A percentile compares a stretch with the other conserved stretches of the same genome.
phyloP scores from a whole-genome alignment of 306 rosid genomes.

The Cucumis cinereus region DNA sequence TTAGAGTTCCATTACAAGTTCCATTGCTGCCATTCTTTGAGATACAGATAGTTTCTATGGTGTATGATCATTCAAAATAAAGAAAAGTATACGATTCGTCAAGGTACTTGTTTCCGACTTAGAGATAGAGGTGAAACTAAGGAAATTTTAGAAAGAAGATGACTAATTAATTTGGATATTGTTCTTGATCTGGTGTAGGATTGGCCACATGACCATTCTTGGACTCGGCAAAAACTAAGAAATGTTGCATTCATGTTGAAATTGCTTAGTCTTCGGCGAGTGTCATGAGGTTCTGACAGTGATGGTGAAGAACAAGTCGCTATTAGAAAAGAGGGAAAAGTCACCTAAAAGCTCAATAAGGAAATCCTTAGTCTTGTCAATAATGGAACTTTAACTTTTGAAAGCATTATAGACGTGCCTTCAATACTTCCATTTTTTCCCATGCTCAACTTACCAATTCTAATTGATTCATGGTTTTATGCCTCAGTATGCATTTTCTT shows the following conservation, averaged over 20 bases:
- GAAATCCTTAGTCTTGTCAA: constrained; percentile 10
- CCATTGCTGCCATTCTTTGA: too few relatives aligned
- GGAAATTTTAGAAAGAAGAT: neutral
- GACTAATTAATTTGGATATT: constrained; percentile 15
- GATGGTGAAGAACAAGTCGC: constrained; percentile 62
- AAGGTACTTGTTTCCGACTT: constrained; percentile 21
- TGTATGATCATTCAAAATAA: too few relatives aligned
- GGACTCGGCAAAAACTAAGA: constrained; percentile 36
- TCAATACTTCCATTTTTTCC: neutral
- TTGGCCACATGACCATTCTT: constrained; percentile 18
- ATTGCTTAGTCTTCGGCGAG: constrained; percentile 38
- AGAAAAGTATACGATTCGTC: constrained; percentile 24
- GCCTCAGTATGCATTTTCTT: too few relatives aligned
- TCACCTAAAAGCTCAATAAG: constrained; percentile 77
- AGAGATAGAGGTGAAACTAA: constrained; percentile 1
- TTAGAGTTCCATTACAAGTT: too few relatives aligned
- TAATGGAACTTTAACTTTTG: neutral
- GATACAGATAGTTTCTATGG: too few relatives aligned
- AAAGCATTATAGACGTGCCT: neutral
- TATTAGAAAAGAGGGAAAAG: constrained; percentile 58
- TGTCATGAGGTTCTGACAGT: constrained; percentile 40
- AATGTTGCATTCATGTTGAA: constrained; percentile 50
- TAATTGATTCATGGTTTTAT: neutral
- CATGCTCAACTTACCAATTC: neutral
- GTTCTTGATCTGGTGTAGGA: constrained; percentile 28